Evolutionary conservation across 2,329 filamentous ascomycete genomes (phyloP), one percentile per base, ranked within the genome.

Genomic region (Pseudocercospora macadamiae): DNA sequence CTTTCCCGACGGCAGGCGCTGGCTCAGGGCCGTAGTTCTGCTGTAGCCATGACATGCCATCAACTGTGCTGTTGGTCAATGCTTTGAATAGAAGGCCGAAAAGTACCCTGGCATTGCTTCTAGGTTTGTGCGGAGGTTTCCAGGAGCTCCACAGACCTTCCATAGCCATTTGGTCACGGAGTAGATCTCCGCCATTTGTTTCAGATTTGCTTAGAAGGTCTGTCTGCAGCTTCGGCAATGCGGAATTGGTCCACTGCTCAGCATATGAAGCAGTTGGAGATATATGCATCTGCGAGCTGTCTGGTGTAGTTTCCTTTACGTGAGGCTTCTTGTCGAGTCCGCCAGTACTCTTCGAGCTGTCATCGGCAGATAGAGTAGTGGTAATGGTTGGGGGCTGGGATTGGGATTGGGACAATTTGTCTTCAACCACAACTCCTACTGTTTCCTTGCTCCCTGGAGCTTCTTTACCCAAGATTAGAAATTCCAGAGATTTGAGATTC

Each of bases 1-100:
- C 57, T 36, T 64, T 60, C n/a, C 60, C 60, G 4, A 37, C n/a
- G 30, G 53, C 51, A 10, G 62, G 44, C 9, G 32, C 25, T 36
- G 51, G 56, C 39, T 64, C 61, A 18, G 59, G 61, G 9, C 64
- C 61, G 42, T 49, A 62, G 21, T 49, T 60, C 2, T 48, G 37
- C 19, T 59, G 62, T 25, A 66, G 19, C 64, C 64, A 66, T 3
- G 12, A 10, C 3, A 61, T 30, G 5, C 18, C 19, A 9, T 52
- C 7, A 9, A 59, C 47, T 16, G 32, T 12, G 8, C 16, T 51
- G 19, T 44, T 48, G 3, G 37, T 54, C 7, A 59, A 8, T 8
- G 32, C 47, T 42, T 32, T 39, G 16, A 56, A 44, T 2, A 28
- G 25, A 12, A 52, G 36, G 2, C 48, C 47, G 21, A 19, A 12